Evolutionary conservation across 495 filamentous ascomycete species (phyloP).

Genomic region (Penicillium coffeae): DNA sequence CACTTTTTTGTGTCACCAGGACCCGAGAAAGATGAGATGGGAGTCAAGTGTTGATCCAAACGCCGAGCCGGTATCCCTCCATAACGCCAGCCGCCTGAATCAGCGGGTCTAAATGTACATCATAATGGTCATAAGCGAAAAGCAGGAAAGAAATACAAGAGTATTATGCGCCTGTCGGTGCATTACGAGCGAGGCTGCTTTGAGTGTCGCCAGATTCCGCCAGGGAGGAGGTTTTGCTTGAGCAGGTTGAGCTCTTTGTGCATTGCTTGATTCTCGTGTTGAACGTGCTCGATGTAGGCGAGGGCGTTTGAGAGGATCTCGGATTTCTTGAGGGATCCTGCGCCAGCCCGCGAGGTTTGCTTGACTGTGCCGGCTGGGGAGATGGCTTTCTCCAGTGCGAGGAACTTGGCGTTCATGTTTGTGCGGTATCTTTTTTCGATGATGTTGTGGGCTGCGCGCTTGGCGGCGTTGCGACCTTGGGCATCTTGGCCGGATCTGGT

Average conservation of each 20-base stretch:
- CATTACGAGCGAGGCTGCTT: constrained; percentile 14
- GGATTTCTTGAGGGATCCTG: constrained; percentile 43
- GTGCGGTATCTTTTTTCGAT: constrained; percentile 52
- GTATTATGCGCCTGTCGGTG: not conserved
- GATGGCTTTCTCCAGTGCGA: constrained; percentile 41
- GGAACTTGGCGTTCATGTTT: constrained; percentile 53
- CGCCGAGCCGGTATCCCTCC: not conserved
- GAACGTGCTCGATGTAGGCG: constrained; percentile 60
- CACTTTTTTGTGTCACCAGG: constrained; percentile 28
- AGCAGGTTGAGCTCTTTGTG: constrained; percentile 37
- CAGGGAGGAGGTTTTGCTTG: constrained; percentile 32
- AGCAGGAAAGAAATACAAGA: not conserved
- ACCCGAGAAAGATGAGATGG: constrained; percentile 21
- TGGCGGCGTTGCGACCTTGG: constrained; percentile 40
- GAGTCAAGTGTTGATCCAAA: constrained; percentile 10
- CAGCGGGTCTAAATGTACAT: constrained; percentile 18
- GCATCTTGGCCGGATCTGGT: constrained; percentile 20
- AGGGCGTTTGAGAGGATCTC: constrained; percentile 66
- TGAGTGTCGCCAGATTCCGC: constrained; percentile 27
- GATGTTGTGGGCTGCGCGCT: constrained; percentile 51
- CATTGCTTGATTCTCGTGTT: constrained; percentile 38
- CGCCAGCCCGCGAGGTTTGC: constrained; percentile 19
- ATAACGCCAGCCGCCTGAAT: not conserved
- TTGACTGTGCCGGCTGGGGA: constrained; percentile 25
- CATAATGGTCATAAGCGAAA: constrained; percentile 16